These are phyloP conservation scores for Syzygium grande DNA, from an alignment of 345 rosid species.

Conservation along the genomic window DNA sequence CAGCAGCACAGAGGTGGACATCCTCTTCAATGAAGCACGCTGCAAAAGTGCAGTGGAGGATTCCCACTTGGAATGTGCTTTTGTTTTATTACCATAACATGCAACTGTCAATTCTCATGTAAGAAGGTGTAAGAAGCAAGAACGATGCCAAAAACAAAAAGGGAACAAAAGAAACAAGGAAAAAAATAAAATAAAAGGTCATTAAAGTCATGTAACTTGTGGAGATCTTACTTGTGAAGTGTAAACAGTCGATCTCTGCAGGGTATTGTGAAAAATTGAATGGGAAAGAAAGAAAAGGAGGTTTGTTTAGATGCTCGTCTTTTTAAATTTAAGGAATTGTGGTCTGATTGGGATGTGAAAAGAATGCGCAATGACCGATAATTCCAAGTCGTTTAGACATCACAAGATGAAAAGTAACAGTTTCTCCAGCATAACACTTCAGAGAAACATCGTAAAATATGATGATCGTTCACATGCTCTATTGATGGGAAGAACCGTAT, in stretches of 20 bases:
- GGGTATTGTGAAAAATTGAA: conserved; percentile 7
- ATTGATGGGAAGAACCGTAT: not conserved
- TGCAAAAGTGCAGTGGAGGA: conserved; percentile 22
- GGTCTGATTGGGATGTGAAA: not conserved
- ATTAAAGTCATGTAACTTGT: conserved; percentile 2
- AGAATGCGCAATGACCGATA: not conserved
- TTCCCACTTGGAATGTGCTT: not conserved
- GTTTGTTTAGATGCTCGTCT: not conserved
- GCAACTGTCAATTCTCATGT: not conserved
- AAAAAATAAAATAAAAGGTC: not conserved
- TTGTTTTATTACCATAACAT: not conserved
- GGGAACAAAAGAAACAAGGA: not conserved
- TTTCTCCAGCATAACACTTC: not conserved
- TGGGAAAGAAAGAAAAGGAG: not conserved
- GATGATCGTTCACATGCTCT: not conserved
- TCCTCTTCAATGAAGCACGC: conserved; percentile 36
- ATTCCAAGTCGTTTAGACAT: not conserved
- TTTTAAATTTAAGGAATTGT: not conserved
- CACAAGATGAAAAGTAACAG: not conserved
- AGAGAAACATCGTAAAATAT: not conserved
- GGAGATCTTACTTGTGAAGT: conserved; percentile 37
- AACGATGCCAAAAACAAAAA: not conserved
- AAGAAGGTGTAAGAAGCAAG: not conserved
- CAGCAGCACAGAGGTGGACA: conserved; percentile 12
- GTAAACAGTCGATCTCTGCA: conserved; percentile 35